Evolutionary conservation across 352 stramenopile species (phyloP), one percentile per base, ranked within the genome.

Genomic region (Phytophthora rubi): DNA sequence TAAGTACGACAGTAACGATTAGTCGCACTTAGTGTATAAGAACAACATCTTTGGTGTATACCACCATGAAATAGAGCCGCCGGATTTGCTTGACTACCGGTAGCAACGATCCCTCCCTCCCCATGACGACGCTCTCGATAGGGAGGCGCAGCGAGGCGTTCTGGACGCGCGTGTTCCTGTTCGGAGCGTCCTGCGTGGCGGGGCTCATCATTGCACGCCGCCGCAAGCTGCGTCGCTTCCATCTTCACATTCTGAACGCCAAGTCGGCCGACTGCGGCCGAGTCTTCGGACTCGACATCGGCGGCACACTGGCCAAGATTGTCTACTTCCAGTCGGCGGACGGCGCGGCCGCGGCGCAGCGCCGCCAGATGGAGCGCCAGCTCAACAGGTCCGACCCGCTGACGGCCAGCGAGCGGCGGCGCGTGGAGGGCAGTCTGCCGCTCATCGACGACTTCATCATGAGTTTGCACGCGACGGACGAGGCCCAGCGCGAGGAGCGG

Each of bases 251-350:
- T 52, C 71, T 94, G 47, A 84, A 82, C 53, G 69, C 80, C 59
- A 91, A 91, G 65, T 77, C 77, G 48, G 77, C 87, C 59, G 86
- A 94, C 69, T 88, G 87, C 32, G 86, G 82, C 44, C 77, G 75
- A 51, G 83, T 81, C 55, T 98, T 98, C 70, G 95, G 92, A 33
- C 88, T 98, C 65, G 95, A 98, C 74, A 95, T 98, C 51, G 95
- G 95, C 61, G 95, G 95, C 51, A 97, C 92, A 51, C 76, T 98
- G 53, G 86, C 87, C 52, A 98, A 98, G 73, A 83, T 98, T 53
- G 92, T 98, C 42, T 98, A 98, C 79, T 98, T 98, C 74, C 88
- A 98, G 80, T 90, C 91, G 18, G 59, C 54, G 55, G 68, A 72
- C 45, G 59, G 71, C 54, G 67, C 79, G 33, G 72, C 65, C 47